Conservation (phyloP, 225 moss, liverwort and hornwort genomes). For the Climacium dendroides region DNA sequence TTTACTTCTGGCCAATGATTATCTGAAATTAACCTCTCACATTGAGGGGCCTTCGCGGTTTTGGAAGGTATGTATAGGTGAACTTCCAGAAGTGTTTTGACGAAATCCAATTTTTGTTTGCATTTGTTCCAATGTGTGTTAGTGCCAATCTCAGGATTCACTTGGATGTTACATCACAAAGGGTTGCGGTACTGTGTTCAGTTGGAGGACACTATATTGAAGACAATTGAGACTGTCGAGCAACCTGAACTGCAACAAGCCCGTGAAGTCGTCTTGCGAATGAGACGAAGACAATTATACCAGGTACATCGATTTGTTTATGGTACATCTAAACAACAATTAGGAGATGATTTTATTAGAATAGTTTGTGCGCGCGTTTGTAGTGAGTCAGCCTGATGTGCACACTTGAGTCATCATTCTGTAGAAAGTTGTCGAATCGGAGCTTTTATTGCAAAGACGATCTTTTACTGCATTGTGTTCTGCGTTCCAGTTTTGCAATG, state of each 20-base stretch:
- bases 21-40: slow-evolving; percentile 54
- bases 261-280: slow-evolving; percentile 54
- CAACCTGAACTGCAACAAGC: slow-evolving; percentile 75
- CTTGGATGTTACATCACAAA: background rate
- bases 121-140: background rate
- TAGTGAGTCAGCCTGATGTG: background rate
- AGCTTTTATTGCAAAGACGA: background rate
- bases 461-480: background rate
- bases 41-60: slow-evolving; percentile 60
- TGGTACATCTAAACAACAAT: background rate
- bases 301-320: slow-evolving; percentile 35
- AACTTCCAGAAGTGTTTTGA: too few species aligned
- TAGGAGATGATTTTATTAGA: background rate
- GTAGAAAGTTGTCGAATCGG: background rate
- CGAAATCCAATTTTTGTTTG: background rate
- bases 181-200: slow-evolving; percentile 1
- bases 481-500: slow-evolving; percentile 72
- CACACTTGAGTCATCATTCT: background rate
- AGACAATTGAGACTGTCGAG: slow-evolving; percentile 66
- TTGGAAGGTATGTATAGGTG: slow-evolving; percentile 59
- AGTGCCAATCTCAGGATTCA: background rate
- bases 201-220: slow-evolving; percentile 80
- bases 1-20: slow-evolving; percentile 63
- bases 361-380: background rate
- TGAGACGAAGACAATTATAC: slow-evolving; percentile 84